Percentiles rank a stretch among this genome's conserved stretches.
phyloP scores from a whole-genome alignment of 2,329 filamentous ascomycete genomes.

The Emergomyces pasteurianus region DNA sequence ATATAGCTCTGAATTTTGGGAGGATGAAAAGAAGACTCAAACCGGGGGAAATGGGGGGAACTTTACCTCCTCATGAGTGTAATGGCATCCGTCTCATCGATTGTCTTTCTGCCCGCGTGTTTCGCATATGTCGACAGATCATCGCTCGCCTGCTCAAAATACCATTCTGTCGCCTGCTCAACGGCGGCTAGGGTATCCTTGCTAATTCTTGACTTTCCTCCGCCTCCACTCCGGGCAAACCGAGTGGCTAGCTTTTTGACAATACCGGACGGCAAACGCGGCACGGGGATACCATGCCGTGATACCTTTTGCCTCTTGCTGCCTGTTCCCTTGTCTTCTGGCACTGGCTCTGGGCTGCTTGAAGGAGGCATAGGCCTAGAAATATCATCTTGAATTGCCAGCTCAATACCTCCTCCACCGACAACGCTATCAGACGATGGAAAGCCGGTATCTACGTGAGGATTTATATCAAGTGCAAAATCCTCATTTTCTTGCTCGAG shows the following conservation, averaged over 20 bases:
- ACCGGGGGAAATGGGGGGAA: conserved; percentile 9
- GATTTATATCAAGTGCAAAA: conserved; percentile 22
- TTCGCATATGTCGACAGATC: conserved; percentile 68
- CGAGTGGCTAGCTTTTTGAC: conserved; percentile 56
- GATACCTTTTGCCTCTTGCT: conserved; percentile 48
- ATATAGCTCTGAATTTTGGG: not conserved
- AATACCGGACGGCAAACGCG: conserved; percentile 58
- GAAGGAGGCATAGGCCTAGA: conserved; percentile 22
- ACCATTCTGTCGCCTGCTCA: conserved; percentile 76
- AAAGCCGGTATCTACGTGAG: conserved; percentile 16
- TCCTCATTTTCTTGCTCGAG: conserved; percentile 23
- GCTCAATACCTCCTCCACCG: conserved; percentile 23
- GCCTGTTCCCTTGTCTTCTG: conserved; percentile 16
- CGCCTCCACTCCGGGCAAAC: conserved; percentile 55
- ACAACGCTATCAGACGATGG: conserved; percentile 17
- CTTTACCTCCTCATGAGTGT: conserved; percentile 71
- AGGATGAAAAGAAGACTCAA: not conserved
- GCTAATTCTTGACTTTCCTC: conserved; percentile 55
- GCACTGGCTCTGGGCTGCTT: conserved; percentile 25
- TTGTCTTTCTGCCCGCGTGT: conserved; percentile 71
- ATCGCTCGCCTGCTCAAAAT: conserved; percentile 76
- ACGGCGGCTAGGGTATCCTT: conserved; percentile 64
- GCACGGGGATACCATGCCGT: conserved; percentile 61
- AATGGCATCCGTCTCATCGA: conserved; percentile 74
- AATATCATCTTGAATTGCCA: conserved; percentile 16